Percentiles rank a stretch among this genome's conserved stretches.
phyloP scores from a whole-genome alignment of 179 eudicot genomes.

The Amaranthus tricolor region DNA sequence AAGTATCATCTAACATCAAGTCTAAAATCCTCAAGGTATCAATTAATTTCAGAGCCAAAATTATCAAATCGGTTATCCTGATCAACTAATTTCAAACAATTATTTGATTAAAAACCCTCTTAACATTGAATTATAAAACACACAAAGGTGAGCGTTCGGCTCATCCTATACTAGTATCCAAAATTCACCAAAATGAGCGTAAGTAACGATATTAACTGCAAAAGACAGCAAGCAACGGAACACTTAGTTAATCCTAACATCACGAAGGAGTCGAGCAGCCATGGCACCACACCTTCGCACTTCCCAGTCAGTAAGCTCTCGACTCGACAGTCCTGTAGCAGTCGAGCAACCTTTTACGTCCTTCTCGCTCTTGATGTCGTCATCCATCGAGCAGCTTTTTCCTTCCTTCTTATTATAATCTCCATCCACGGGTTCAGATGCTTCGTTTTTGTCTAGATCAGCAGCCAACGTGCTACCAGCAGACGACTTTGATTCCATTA shows the following conservation, averaged over 20 bases:
- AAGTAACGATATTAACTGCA: neutral
- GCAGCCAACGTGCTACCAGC: slow-evolving; percentile 26
- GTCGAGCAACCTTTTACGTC: slow-evolving; percentile 21
- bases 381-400: slow-evolving; percentile 20
- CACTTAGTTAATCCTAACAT: slow-evolving; percentile 56
- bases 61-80: no score
- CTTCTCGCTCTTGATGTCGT: slow-evolving; percentile 12
- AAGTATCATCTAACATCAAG: no score
- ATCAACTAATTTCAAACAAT: no score
- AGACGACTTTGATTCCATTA: slow-evolving; percentile 58
- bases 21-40: no score
- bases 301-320: slow-evolving; percentile 73
- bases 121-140: no score
- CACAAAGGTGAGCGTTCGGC: no score
- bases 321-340: slow-evolving; percentile 22
- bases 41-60: no score
- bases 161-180: no score
- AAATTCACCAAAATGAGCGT: no score
- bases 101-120: no score
- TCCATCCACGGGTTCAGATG: slow-evolving; percentile 28
- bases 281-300: slow-evolving; percentile 81
- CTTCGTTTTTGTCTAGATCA: slow-evolving; percentile 26
- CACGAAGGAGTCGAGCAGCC: slow-evolving; percentile 92
- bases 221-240: slow-evolving; percentile 1
- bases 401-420: slow-evolving; percentile 29